These are phyloP conservation scores for Pterulicium gracile DNA, from an alignment of 1,284 basidiomycete species.

Conservation along the genomic window DNA sequence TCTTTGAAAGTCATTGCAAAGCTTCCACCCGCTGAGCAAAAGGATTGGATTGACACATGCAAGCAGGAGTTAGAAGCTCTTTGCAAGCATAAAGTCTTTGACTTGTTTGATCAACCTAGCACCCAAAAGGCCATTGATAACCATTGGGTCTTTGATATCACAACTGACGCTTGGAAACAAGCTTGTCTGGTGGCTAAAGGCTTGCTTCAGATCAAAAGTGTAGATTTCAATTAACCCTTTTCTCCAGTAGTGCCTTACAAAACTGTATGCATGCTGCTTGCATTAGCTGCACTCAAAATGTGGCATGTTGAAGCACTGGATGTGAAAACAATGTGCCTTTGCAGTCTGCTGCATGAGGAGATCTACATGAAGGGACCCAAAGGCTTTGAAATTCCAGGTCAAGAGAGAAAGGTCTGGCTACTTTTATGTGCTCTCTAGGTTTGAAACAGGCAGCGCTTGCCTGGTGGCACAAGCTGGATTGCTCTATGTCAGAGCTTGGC, in stretches of 20 bases:
- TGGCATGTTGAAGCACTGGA: constrained; percentile 24
- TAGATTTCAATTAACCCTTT: constrained; percentile 29
- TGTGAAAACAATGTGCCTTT: constrained; percentile 25
- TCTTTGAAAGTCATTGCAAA: constrained; percentile 7
- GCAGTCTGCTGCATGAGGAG: constrained; percentile 23
- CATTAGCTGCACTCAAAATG: constrained; percentile 18
- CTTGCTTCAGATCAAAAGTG: constrained; percentile 24
- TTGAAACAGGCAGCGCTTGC: constrained; percentile 20
- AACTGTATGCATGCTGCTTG: constrained; percentile 22
- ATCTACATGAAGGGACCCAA: constrained; percentile 25
- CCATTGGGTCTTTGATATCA: constrained; percentile 28
- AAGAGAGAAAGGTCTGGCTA: constrained; percentile 14
- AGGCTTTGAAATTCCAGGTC: constrained; percentile 12
- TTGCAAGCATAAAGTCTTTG: constrained; percentile 9
- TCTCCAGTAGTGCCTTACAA: constrained; percentile 25
- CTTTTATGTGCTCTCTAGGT: constrained; percentile 19
- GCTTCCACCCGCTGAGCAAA: constrained; percentile 5
- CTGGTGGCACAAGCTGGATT: constrained; percentile 19
- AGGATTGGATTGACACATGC: constrained; percentile 11
- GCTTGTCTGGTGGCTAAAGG: constrained; percentile 30
- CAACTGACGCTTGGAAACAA: constrained; percentile 23
- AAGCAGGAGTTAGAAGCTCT: constrained; percentile 10
- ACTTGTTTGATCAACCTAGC: constrained; percentile 12
- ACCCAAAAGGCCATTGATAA: constrained; percentile 17
- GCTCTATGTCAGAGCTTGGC: constrained; percentile 14